Conservation (phyloP, 2,329 filamentous ascomycete species). For the Knoxdaviesia proteae region DNA sequence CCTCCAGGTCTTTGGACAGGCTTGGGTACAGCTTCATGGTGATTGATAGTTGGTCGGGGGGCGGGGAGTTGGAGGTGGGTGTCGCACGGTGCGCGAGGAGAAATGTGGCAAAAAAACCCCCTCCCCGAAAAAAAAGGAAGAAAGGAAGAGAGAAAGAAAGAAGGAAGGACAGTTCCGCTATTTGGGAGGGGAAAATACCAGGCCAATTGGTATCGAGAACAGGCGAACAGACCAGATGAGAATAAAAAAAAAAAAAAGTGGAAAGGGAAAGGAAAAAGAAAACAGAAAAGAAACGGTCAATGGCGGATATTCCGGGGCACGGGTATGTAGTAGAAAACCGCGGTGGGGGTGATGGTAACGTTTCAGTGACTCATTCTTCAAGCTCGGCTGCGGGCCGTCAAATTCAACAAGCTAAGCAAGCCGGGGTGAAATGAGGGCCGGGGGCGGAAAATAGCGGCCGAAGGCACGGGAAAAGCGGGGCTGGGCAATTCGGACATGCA, state of each 20-base stretch:
- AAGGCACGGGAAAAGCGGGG: no score
- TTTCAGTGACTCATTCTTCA: no score
- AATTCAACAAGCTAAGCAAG: no score
- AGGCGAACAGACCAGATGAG: background rate
- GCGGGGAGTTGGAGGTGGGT: background rate
- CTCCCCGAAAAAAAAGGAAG: background rate
- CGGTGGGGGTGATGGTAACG: no score
- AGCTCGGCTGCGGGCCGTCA: no score
- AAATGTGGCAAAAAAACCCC: background rate
- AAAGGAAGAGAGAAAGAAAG: background rate
- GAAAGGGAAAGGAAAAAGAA: background rate
- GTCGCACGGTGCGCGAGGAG: background rate
- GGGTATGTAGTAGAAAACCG: no score
- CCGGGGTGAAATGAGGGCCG: no score
- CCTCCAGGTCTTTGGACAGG: constrained; percentile 31
- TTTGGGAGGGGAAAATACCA: background rate
- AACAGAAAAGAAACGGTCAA: background rate
- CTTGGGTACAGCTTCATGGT: constrained; percentile 39
- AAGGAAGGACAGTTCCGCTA: background rate
- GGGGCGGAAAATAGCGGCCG: no score
- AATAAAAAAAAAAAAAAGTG: background rate
- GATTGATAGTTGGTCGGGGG: background rate
- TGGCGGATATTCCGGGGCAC: no score
- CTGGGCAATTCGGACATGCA: no score
- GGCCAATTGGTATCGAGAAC: background rate